Evolutionary conservation across 2,329 filamentous ascomycete genomes (phyloP).

Genomic region (Pseudogymnoascus sp.): DNA sequence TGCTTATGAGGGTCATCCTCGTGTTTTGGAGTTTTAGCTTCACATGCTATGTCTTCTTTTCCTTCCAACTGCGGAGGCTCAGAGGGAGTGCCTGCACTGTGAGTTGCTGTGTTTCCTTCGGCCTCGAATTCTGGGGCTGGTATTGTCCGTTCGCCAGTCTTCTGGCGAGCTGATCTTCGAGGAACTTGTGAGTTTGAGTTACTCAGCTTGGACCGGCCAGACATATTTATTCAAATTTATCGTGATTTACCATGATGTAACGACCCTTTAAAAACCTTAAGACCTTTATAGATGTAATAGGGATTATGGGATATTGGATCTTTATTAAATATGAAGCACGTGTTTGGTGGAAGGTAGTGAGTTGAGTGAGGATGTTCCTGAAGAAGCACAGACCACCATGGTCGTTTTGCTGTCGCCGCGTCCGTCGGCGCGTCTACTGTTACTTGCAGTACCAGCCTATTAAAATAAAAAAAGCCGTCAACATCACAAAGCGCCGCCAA

Average conservation of each 20-base stretch:
- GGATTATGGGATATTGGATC: not conserved
- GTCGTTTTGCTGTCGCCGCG: slow-evolving; percentile 2
- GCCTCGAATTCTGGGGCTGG: not conserved
- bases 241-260: not conserved
- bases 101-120: not conserved
- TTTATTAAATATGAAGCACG: not conserved
- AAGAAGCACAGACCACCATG: not conserved
- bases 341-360: not conserved
- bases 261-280: not conserved
- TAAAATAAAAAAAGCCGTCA: not conserved
- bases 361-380: not conserved
- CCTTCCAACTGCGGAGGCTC: not conserved
- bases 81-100: not conserved
- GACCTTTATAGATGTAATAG: not conserved
- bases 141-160: not conserved
- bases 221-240: not conserved
- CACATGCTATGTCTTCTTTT: not conserved
- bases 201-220: not conserved
- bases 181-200: slow-evolving; percentile 1
- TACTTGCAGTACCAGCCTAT: not conserved
- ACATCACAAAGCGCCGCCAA: slow-evolving; percentile 4
- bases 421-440: not conserved
- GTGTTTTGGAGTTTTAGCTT: not conserved
- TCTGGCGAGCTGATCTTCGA: not conserved
- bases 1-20: not conserved